A percentile compares a stretch with the other conserved stretches of the same genome.
phyloP scores from a whole-genome alignment of 306 rosid species.

The Glycine latifolia region DNA sequence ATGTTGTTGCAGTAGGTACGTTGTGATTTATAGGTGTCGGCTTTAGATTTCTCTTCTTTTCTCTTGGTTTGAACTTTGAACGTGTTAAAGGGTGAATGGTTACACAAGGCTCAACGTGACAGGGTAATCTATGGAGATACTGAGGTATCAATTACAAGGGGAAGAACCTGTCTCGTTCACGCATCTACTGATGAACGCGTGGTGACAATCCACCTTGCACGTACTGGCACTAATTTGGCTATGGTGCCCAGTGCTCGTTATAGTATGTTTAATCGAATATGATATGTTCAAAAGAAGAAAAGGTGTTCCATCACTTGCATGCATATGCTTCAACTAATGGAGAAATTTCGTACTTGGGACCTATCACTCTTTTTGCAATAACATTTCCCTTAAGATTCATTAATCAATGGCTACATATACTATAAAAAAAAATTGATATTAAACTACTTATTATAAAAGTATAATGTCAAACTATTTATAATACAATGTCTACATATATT shows the following conservation, averaged over 20 bases:
- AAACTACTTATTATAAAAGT: no score
- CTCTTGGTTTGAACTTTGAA: background rate
- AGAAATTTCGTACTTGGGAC: slow-evolving; percentile 26
- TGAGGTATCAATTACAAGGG: slow-evolving; percentile 44
- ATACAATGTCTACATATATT: no score
- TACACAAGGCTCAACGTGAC: slow-evolving; percentile 22
- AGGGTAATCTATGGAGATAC: slow-evolving; percentile 48
- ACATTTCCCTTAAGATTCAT: background rate
- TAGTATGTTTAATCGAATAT: slow-evolving; percentile 21
- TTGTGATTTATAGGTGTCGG: slow-evolving; percentile 42
- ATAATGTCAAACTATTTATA: no score
- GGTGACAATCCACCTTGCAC: slow-evolving; percentile 25
- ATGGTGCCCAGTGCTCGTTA: slow-evolving; percentile 9
- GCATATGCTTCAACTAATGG: background rate
- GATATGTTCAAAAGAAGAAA: background rate
- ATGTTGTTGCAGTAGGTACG: slow-evolving; percentile 6
- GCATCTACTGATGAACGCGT: background rate
- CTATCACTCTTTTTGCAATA: background rate
- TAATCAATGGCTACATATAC: background rate
- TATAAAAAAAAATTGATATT: background rate
- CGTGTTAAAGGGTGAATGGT: slow-evolving; percentile 36
- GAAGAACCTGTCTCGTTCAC: slow-evolving; percentile 49
- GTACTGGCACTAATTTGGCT: slow-evolving; percentile 7
- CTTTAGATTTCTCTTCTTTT: background rate
- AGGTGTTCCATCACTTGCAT: background rate